A percentile compares a stretch with the other conserved stretches of the same genome.
Conservation (phyloP, 2,329 filamentous ascomycete genomes). For the Sclerotinia borealis region DNA sequence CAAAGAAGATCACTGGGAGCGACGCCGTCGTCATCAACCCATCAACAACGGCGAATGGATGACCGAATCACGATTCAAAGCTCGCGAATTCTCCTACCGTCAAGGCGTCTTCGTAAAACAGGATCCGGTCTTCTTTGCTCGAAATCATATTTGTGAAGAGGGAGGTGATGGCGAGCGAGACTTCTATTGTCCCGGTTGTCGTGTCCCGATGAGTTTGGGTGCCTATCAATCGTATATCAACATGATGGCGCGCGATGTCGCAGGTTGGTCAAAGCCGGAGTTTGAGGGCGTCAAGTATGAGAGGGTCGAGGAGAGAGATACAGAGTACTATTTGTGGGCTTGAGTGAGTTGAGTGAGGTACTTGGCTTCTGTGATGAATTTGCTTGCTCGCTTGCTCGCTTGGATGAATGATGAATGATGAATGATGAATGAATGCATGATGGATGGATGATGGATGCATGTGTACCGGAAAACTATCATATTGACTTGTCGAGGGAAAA, state of each 20-base stretch:
- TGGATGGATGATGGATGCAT: background rate
- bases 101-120: background rate
- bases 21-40: background rate
- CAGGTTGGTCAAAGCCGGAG: background rate
- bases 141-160: background rate
- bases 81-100: background rate
- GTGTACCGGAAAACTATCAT: background rate
- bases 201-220: background rate
- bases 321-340: background rate
- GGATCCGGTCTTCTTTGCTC: background rate
- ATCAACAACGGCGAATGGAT: background rate
- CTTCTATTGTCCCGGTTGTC: slow-evolving; percentile 5
- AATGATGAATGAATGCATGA: background rate
- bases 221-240: background rate
- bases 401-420: background rate
- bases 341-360: too few relatives aligned
- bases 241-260: background rate
- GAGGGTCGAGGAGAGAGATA: background rate
- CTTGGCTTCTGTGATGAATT: background rate
- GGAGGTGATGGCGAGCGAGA: background rate
- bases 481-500: background rate
- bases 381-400: too few relatives aligned
- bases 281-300: slow-evolving; percentile 1
- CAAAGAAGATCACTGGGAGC: background rate
- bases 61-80: background rate